Evolutionary conservation across 176 grass and related monocot species (phyloP), one percentile per base, ranked within the genome.

Genomic region (Avena atlantica): DNA sequence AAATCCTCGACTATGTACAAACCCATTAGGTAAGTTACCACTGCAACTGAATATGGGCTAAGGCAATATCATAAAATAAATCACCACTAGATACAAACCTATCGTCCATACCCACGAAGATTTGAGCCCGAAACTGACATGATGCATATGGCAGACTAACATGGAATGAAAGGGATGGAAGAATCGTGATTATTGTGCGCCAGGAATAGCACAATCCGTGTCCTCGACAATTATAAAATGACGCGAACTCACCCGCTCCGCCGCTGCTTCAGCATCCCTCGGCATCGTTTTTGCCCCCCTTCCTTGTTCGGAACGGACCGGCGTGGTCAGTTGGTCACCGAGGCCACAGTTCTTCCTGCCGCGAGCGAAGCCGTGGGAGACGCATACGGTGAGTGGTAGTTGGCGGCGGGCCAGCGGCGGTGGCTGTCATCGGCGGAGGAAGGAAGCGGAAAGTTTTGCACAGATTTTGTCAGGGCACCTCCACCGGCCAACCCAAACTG

Each of bases 241-340:
- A 78, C 31, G 34, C 55, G 31, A 31, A 59, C 80, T 83, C 72
- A 83, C 80, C 50, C 37, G 72, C 25, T 23, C 50, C 50, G 45
- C 40, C 16, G 23, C 17, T 11, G 34, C 34, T 36, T 66, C 60
- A 20, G 62, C 12, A 73, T 37, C 23, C 73, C 8, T 61, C 1
- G 1, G 7, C 23, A 34, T 65, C 45, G 20, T 45, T 29, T 55
- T 56, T 19, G 40, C 49, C 44, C 10, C 8, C 25, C 73, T 10
- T 73, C 25, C 27, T 84, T 51, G 75, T 23, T n/a, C 9, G 29
- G 80, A 34, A 80, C 4, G 21, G 62, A 25, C 69, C 31, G 23
- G 12, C 8, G 78, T 60, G 53, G 53, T n/a, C n/a, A n/a, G n/a
- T n/a, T n/a, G n/a, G n/a, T 49, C 20, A 3, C 36, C 21, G 23